These are phyloP conservation scores for Dunaliella primolecta DNA, from an alignment of 139 green algal species.

Conservation along the genomic window DNA sequence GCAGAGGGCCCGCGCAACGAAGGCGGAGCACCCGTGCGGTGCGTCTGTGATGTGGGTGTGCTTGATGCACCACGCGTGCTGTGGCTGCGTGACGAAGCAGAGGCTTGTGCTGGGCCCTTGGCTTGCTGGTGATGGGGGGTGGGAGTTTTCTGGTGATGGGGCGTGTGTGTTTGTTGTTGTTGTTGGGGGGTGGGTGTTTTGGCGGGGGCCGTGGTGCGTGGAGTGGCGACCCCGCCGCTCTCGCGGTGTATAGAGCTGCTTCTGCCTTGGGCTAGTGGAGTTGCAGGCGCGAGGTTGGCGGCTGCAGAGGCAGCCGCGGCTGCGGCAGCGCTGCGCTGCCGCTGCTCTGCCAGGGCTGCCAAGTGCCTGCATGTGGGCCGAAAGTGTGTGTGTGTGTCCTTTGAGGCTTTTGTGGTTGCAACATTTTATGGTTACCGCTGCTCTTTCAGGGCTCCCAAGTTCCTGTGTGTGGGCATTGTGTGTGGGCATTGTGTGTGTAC, in stretches of 20 bases:
- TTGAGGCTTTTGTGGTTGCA: background rate
- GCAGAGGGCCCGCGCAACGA: no score
- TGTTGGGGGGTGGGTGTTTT: background rate
- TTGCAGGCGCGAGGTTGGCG: background rate
- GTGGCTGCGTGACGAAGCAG: background rate
- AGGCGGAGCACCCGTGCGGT: no score
- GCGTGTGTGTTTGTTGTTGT: background rate
- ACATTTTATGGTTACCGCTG: background rate
- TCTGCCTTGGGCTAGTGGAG: background rate
- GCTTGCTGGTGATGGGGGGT: background rate
- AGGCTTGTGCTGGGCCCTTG: background rate
- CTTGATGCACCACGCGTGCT: background rate
- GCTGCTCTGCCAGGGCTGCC: constrained; percentile 2
- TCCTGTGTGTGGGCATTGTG: background rate
- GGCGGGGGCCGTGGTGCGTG: background rate
- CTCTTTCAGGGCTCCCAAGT: background rate
- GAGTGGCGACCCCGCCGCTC: background rate
- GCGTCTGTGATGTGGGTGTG: background rate
- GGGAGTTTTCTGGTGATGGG: background rate
- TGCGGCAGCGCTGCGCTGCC: background rate
- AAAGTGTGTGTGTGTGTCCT: no score
- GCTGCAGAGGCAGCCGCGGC: background rate
- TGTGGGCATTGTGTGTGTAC: background rate
- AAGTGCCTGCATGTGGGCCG: background rate
- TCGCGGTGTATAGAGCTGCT: background rate